Evolutionary conservation across 805 yeast genomes (phyloP).

Genomic region (Vanderwaltozyma verrucispora): DNA sequence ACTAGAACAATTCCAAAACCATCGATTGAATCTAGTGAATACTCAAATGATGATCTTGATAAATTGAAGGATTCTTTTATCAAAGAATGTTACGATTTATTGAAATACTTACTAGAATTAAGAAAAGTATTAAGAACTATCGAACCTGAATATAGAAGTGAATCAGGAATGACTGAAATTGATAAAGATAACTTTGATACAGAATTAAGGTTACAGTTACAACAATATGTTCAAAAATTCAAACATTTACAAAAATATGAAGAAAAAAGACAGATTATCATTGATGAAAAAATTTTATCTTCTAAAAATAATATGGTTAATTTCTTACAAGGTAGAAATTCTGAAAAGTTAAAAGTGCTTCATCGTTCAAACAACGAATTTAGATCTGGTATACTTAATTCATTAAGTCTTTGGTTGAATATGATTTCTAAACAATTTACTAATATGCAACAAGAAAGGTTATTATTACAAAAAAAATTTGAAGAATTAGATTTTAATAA

Average conservation of each 20-base stretch:
- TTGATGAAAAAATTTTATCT: slow-evolving; percentile 16
- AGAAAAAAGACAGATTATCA: slow-evolving; percentile 29
- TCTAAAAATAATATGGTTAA: slow-evolving; percentile 17
- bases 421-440: slow-evolving; percentile 37
- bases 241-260: slow-evolving; percentile 45
- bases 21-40: not conserved
- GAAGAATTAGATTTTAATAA: slow-evolving; percentile 19
- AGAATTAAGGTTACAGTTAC: slow-evolving; percentile 42
- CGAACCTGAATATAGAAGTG: slow-evolving; percentile 21
- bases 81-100: slow-evolving; percentile 22
- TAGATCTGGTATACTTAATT: slow-evolving; percentile 40
- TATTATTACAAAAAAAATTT: slow-evolving; percentile 29
- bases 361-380: slow-evolving; percentile 34
- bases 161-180: slow-evolving; percentile 29
- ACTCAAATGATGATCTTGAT: not conserved
- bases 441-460: slow-evolving; percentile 39
- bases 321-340: slow-evolving; percentile 26
- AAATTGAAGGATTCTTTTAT: slow-evolving; percentile 22
- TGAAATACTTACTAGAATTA: slow-evolving; percentile 23
- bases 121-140: slow-evolving; percentile 18
- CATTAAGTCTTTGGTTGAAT: slow-evolving; percentile 37
- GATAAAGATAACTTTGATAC: slow-evolving; percentile 49
- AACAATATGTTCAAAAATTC: slow-evolving; percentile 41
- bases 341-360: slow-evolving; percentile 28
- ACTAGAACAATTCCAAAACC: not conserved